A percentile compares a stretch with the other conserved stretches of the same genome.
Conservation (phyloP, 2,329 filamentous ascomycete genomes). For the Sarocladium brachiariae region DNA sequence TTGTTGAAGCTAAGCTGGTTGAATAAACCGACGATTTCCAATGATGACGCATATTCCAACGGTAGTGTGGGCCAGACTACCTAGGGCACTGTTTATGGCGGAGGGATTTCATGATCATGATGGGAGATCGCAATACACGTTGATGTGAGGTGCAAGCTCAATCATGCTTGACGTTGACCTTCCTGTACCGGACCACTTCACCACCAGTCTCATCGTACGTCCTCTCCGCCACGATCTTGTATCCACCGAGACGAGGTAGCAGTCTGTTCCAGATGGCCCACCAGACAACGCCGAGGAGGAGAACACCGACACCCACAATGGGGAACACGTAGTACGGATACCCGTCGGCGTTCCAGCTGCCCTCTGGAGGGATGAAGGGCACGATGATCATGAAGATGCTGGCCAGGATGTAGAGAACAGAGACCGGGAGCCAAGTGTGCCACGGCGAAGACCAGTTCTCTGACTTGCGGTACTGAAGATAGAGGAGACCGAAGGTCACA, state of each 20-base stretch:
- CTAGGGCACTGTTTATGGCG: no score
- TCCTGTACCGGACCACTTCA: slow-evolving; percentile 35
- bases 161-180: slow-evolving; percentile 16
- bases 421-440: slow-evolving; percentile 42
- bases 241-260: slow-evolving; percentile 41
- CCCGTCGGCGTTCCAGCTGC: slow-evolving; percentile 37
- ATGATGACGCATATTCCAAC: no score
- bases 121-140: no score
- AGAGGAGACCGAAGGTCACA: slow-evolving; percentile 43
- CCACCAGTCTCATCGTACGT: slow-evolving; percentile 30
- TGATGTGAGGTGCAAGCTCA: background rate
- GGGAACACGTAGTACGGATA: slow-evolving; percentile 53
- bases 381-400: slow-evolving; percentile 47
- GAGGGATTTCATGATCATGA: no score
- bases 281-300: slow-evolving; percentile 43
- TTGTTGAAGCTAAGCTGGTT: no score
- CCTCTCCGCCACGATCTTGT: slow-evolving; percentile 39
- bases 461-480: slow-evolving; percentile 40
- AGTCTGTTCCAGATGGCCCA: slow-evolving; percentile 47
- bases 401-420: slow-evolving; percentile 40
- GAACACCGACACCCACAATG: slow-evolving; percentile 44
- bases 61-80: no score
- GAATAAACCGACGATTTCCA: no score
- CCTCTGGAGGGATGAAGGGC: slow-evolving; percentile 46
- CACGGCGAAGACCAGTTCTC: slow-evolving; percentile 48